Conservation (phyloP, 1,139 yeast genomes). For the Taiozyma onychis region DNA sequence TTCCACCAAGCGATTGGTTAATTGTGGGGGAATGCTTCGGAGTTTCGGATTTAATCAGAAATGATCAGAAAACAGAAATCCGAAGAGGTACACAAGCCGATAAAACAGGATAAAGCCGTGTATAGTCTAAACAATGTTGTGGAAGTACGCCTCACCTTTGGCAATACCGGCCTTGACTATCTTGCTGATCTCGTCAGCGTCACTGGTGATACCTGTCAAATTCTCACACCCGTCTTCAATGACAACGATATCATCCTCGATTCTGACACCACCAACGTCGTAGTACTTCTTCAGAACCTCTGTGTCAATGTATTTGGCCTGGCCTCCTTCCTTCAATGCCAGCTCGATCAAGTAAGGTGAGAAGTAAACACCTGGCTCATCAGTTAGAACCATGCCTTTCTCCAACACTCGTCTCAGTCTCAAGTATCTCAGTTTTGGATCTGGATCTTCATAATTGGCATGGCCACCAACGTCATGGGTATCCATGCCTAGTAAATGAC, state of each 20-base stretch:
- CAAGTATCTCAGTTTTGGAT: constrained; percentile 68
- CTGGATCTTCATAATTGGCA: constrained; percentile 78
- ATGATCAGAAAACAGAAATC: too few relatives aligned
- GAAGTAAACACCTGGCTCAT: constrained; percentile 94
- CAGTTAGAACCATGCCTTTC: constrained; percentile 82
- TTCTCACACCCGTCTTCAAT: constrained; percentile 75
- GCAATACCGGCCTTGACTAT: constrained; percentile 69
- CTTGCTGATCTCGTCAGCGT: constrained; percentile 72
- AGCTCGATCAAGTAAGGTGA: constrained; percentile 74
- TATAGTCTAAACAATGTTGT: constrained; percentile 25
- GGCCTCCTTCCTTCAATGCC: constrained; percentile 50
- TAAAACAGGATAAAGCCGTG: too few relatives aligned
- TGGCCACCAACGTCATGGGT: constrained; percentile 93
- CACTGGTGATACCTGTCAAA: constrained; percentile 76
- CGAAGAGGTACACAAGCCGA: too few relatives aligned
- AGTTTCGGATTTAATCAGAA: too few relatives aligned
- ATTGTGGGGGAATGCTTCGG: too few relatives aligned
- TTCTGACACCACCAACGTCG: constrained; percentile 93
- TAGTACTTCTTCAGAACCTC: constrained; percentile 70
- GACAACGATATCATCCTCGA: constrained; percentile 86
- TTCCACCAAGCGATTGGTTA: not conserved
- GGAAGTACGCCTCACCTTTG: constrained; percentile 63
- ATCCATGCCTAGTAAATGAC: constrained; percentile 91
- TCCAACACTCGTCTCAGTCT: constrained; percentile 72
- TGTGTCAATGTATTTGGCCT: constrained; percentile 55